Percentiles rank a stretch among this genome's conserved stretches.
phyloP scores from a whole-genome alignment of 768 basidiomycete species.

The Lentinula sp. region DNA sequence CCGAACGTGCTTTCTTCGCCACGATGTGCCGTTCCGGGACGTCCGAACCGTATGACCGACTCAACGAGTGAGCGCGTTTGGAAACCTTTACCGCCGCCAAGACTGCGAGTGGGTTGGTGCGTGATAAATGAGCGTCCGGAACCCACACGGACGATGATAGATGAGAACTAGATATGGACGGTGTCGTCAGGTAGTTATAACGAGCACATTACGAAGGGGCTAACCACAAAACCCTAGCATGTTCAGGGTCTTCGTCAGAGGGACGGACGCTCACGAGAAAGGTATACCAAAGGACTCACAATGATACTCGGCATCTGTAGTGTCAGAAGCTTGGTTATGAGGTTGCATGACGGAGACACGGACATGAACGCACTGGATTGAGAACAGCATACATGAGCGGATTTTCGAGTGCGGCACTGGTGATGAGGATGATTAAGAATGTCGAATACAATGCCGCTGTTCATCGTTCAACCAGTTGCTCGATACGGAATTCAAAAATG shows the following conservation, averaged over 20 bases:
- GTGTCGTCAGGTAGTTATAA: too few relatives aligned
- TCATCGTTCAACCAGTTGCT: too few relatives aligned
- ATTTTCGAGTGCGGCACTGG: slow-evolving; percentile 2
- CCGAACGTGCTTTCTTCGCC: not conserved
- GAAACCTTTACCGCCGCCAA: not conserved
- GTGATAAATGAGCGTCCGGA: not conserved
- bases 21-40: not conserved
- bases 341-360: not conserved
- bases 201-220: not conserved
- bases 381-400: slow-evolving; percentile 4
- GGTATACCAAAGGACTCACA: not conserved
- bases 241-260: not conserved
- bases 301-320: slow-evolving; percentile 1
- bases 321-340: not conserved
- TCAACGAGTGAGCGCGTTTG: not conserved
- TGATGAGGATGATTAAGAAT: slow-evolving; percentile 1
- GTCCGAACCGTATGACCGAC: not conserved
- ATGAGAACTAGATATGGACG: not conserved
- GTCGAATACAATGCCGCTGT: slow-evolving; percentile 2
- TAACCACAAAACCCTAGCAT: not conserved
- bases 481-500: not conserved
- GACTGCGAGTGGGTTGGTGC: not conserved
- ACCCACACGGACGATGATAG: not conserved
- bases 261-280: not conserved
- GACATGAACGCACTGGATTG: not conserved